Base-by-base conservation (phyloP, 2,329 filamentous ascomycete species). In the Leptodontidium sp. region DNA sequence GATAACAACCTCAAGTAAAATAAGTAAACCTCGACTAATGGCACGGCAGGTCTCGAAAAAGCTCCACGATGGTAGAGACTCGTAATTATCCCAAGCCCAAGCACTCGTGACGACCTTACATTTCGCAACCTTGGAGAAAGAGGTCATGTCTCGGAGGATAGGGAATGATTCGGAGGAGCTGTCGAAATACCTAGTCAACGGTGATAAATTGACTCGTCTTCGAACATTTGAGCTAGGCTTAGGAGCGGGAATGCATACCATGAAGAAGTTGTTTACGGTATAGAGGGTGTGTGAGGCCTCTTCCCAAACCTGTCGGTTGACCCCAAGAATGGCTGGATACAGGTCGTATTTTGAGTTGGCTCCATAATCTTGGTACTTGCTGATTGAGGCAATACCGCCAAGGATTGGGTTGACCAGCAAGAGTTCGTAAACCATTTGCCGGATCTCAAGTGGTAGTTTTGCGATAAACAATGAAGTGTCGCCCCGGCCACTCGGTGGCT, bases 351-450 rank as follows among this genome's bases (percentile, higher is more conserved):
- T n/a, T 11, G 24, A 1, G 1, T 21, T 12, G 9, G 45, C 59
- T 7, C 65, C 61, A n/a, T 9, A 65, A 6, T 1, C 7, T 17
- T 32, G 5, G 17, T 26, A 24, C 21, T 66, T 45, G 12, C 35
- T 26, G 12, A 43, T 35, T 5, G 45, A 64, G 6, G 26, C 11
- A 47, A 67, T 4, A 24, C 29, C 35, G 32, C 64, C 24, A 65
- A 14, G 57, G 8, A 68, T 61, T 0, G 66, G 47, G 2, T 68
- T 69, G 32, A 67, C 26, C 4, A 74, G 59, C 29, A 73, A 35
- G 21, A 57, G 17, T 38, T 47, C 45, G 53, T 73, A 85, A 29
- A 91, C 84, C 74, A 90, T 83, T 61, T 88, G 84, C 29, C 84
- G 84, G 1, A 91, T 80, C 73, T 91, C 88, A 9, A 47, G 45